These are phyloP conservation scores for Ogataea trehalophila DNA, from an alignment of 805 yeast species.

Conservation along the genomic window DNA sequence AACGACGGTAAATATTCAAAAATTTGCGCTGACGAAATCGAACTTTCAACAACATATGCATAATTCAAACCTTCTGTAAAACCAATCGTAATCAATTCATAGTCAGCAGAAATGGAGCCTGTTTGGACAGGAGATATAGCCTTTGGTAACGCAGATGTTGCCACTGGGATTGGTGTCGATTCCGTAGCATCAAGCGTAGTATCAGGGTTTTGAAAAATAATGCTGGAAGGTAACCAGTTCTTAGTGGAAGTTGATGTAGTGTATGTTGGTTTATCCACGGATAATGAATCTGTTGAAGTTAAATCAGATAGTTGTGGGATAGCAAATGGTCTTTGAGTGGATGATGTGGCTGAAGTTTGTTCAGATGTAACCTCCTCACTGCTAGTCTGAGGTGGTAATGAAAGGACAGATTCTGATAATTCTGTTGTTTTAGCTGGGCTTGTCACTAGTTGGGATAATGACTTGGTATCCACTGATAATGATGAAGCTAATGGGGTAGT, in stretches of 20 bases:
- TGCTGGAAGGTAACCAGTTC: slow-evolving; percentile 42
- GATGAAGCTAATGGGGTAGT: too few species aligned
- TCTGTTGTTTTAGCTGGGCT: too few species aligned
- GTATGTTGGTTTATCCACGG: not conserved
- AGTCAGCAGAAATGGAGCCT: slow-evolving; percentile 41
- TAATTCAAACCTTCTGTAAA: slow-evolving; percentile 78
- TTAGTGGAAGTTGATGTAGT: slow-evolving; percentile 15
- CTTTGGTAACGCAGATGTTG: slow-evolving; percentile 59
- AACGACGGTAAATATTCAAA: slow-evolving; percentile 80
- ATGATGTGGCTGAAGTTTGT: not conserved
- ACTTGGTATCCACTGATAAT: too few species aligned
- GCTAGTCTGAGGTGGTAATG: too few species aligned
- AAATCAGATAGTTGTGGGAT: not conserved
- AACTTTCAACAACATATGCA: slow-evolving; percentile 70
- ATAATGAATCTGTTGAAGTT: not conserved
- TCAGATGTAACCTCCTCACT: too few species aligned
- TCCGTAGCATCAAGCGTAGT: slow-evolving; percentile 24
- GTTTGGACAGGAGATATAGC: slow-evolving; percentile 63
- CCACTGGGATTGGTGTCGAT: slow-evolving; percentile 28
- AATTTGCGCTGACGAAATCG: slow-evolving; percentile 78
- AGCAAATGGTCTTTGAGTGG: not conserved
- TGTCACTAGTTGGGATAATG: too few species aligned
- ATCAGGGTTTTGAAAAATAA: slow-evolving; percentile 31
- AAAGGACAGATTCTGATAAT: too few species aligned
- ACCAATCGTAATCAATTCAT: slow-evolving; percentile 64